Percentiles rank a stretch among this genome's conserved stretches.
phyloP scores from a whole-genome alignment of 2,329 filamentous ascomycete species.

The Fusarium domesticum region DNA sequence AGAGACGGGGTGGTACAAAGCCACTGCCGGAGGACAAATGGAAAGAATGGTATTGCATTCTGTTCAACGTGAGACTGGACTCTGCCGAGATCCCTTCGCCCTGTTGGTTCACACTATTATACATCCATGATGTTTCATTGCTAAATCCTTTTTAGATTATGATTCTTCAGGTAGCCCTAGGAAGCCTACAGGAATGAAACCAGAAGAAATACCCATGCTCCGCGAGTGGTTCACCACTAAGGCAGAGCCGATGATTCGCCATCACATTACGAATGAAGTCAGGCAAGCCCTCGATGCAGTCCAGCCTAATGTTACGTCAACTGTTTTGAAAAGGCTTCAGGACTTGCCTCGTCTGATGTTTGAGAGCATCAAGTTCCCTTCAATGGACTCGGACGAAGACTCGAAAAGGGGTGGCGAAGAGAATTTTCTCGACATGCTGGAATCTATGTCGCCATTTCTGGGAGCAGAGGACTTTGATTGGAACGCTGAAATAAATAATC shows the following conservation, averaged over 20 bases:
- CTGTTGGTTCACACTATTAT: constrained; percentile 15
- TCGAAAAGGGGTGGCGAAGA: constrained; percentile 3
- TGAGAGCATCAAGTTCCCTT: constrained; percentile 9
- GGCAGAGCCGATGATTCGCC: constrained; percentile 9
- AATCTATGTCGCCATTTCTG: constrained; percentile 1
- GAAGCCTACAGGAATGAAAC: background rate
- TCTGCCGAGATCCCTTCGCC: constrained; percentile 22
- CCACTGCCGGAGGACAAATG: constrained; percentile 13
- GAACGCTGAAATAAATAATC: background rate
- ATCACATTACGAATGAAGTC: constrained; percentile 6
- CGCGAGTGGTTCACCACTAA: constrained; percentile 9
- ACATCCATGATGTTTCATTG: background rate
- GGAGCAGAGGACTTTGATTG: constrained; percentile 4
- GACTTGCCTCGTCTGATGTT: constrained; percentile 9
- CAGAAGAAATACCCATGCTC: constrained; percentile 3
- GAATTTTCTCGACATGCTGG: constrained; percentile 4
- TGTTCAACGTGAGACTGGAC: constrained; percentile 16
- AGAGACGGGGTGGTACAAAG: constrained; percentile 7
- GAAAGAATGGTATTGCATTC: constrained; percentile 20
- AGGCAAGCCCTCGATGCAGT: constrained; percentile 5
- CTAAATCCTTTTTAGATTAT: constrained; percentile 5
- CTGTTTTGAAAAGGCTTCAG: constrained; percentile 8
- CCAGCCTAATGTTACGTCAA: constrained; percentile 7
- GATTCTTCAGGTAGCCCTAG: constrained; percentile 2
- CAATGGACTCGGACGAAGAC: constrained; percentile 12